Evolutionary conservation across 1,139 yeast species (phyloP), one percentile per base, ranked within the genome.

Genomic region (Candida anutae): DNA sequence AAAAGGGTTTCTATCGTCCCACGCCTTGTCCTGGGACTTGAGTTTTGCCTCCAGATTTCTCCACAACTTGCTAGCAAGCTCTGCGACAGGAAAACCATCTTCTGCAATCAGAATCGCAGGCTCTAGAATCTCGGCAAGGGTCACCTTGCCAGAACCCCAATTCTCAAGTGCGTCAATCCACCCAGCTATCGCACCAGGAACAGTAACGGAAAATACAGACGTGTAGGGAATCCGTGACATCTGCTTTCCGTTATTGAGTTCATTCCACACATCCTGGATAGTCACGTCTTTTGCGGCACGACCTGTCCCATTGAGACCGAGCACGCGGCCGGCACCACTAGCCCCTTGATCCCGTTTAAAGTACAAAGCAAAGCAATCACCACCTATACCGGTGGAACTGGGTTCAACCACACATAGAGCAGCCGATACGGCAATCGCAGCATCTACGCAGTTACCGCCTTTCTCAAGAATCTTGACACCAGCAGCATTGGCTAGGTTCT

Each of bases 391-490:
- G 1, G 90, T 82, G 36, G 84, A 77, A 18, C 72, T 69, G 0
- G 94, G 93, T 45, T 83, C 94, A 3, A 77, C 58, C 9, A 82
- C 72, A 36, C 80, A 70, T 24, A 83, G 58, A 5, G 78, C 83
- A 4, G 94, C 90, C 5, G 87, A 74, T 17, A 77, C 74, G 0
- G 90, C 94, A 19, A 83, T 80, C 6, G 84, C 79, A 2, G 94
- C 94, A 46, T 74, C 78, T 8, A 83, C 83, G 31, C 88, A 80
- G 47, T 83, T 83, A 1, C 94, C 94, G 4, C 94, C 94, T 34
- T 60, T 57, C 15, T 70, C 73, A 13, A 83, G 61, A 23, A 83
- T 69, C 43, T 66, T 64, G 23, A 78, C 47, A 1, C 90, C 94
- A 0, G 87, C 90, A 3, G 83, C 74, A 32, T 76, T 74, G 19